phyloP scores from a whole-genome alignment of 2,329 filamentous ascomycete genomes.

The Coniochaeta prunicola region DNA sequence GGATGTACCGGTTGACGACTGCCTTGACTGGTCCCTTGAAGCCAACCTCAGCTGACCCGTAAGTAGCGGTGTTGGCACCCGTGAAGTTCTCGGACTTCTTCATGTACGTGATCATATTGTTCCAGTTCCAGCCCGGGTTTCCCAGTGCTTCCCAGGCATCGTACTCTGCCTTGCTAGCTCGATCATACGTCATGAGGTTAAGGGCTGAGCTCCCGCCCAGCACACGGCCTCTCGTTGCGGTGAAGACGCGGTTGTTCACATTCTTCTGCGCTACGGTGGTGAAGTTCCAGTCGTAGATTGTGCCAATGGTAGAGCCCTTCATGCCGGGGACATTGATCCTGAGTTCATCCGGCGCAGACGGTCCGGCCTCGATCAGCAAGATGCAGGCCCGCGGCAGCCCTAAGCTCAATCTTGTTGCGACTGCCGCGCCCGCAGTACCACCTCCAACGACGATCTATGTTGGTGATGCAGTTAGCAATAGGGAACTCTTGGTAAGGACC shows the following conservation, averaged over 20 bases:
- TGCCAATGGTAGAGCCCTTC: conserved; percentile 15
- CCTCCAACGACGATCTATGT: conserved; percentile 15
- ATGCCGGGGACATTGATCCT: conserved; percentile 20
- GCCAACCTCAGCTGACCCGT: conserved; percentile 10
- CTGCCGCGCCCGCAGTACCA: conserved; percentile 16
- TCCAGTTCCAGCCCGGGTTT: conserved; percentile 20
- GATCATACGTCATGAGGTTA: conserved; percentile 32
- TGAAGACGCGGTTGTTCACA: conserved; percentile 29
- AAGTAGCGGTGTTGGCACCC: conserved; percentile 3
- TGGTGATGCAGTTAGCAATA: background rate
- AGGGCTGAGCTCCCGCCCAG: conserved; percentile 37
- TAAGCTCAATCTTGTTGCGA: conserved; percentile 17
- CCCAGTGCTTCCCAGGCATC: conserved; percentile 26
- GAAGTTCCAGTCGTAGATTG: conserved; percentile 29
- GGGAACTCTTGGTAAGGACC: background rate
- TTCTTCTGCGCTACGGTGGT: conserved; percentile 28
- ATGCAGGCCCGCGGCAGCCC: conserved; percentile 15
- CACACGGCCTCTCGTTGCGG: conserved; percentile 28
- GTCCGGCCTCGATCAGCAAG: conserved; percentile 23
- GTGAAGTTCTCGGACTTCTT: conserved; percentile 17
- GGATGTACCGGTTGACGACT: conserved; percentile 32
- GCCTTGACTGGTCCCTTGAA: conserved; percentile 13
- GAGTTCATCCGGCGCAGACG: conserved; percentile 14
- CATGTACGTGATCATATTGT: conserved; percentile 14
- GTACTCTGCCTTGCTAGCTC: conserved; percentile 21